phyloP scores from a whole-genome alignment of 495 filamentous ascomycete genomes.

The Amniculicola lignicola region DNA sequence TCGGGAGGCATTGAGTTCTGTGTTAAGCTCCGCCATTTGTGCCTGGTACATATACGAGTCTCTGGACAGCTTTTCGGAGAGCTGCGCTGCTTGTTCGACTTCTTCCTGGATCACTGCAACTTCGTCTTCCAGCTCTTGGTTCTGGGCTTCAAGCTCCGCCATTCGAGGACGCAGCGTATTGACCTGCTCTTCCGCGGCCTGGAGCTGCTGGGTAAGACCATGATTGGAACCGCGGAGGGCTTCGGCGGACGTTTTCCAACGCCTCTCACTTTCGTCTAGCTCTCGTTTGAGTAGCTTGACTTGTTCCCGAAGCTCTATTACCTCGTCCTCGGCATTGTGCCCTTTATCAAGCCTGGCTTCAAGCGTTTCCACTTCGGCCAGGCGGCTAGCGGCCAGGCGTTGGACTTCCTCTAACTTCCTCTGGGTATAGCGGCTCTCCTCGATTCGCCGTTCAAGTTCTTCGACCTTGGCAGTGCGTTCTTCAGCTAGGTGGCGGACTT shows the following conservation, averaged over 20 bases:
- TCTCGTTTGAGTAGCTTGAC: slow-evolving; percentile 59
- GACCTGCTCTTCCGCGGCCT: slow-evolving; percentile 50
- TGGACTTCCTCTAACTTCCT: too few relatives aligned
- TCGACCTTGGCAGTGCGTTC: too few relatives aligned
- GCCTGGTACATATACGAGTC: too few relatives aligned
- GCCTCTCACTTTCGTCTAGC: too few relatives aligned
- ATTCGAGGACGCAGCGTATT: slow-evolving; percentile 47
- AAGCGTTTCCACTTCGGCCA: slow-evolving; percentile 36
- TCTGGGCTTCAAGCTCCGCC: slow-evolving; percentile 8
- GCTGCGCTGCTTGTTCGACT: slow-evolving; percentile 39
- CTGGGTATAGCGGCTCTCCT: too few relatives aligned
- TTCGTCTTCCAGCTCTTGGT: slow-evolving; percentile 42
- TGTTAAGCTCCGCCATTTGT: too few relatives aligned
- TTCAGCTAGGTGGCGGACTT: too few relatives aligned
- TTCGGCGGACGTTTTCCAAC: too few relatives aligned
- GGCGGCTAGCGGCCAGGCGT: too few relatives aligned
- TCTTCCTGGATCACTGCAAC: slow-evolving; percentile 46
- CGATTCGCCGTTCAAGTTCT: slow-evolving; percentile 25
- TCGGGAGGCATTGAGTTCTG: too few relatives aligned
- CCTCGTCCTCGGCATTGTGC: slow-evolving; percentile 26
- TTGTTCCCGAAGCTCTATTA: slow-evolving; percentile 50
- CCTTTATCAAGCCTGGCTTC: slow-evolving; percentile 50
- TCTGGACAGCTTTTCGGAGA: too few relatives aligned
- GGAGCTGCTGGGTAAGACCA: slow-evolving; percentile 47
- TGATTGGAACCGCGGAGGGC: too few relatives aligned